phyloP scores from a whole-genome alignment of 2,329 filamentous ascomycete species.

The Colletotrichum lindemuthianum region DNA sequence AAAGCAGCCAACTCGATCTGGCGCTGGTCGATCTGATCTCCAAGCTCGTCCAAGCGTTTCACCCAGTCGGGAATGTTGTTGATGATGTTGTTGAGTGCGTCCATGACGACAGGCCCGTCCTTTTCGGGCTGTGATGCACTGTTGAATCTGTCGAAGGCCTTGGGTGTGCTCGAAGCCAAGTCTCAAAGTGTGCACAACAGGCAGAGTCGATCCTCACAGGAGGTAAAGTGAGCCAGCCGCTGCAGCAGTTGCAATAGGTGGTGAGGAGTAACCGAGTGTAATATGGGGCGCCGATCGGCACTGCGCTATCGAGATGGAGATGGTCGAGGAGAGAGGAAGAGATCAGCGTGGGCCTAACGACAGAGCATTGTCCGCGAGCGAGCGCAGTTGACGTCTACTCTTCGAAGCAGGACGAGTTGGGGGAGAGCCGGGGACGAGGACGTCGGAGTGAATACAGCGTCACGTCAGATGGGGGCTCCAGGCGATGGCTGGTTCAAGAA shows the following conservation, averaged over 20 bases:
- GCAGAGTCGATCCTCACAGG: not conserved
- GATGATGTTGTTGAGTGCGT: slow-evolving; percentile 65
- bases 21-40: slow-evolving; percentile 68
- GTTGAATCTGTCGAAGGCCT: slow-evolving; percentile 40
- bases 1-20: slow-evolving; percentile 68
- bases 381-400: slow-evolving; percentile 20
- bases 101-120: slow-evolving; percentile 57
- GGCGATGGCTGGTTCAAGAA: not conserved
- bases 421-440: not conserved
- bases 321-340: slow-evolving; percentile 33
- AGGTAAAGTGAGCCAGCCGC: not conserved
- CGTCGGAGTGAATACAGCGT: not conserved
- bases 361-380: slow-evolving; percentile 33
- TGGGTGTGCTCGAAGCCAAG: slow-evolving; percentile 45
- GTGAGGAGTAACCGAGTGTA: slow-evolving; percentile 19
- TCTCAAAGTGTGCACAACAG: slow-evolving; percentile 16
- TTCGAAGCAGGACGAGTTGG: slow-evolving; percentile 4
- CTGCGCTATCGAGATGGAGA: slow-evolving; percentile 40
- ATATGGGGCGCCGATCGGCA: slow-evolving; percentile 28
- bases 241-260: slow-evolving; percentile 17
- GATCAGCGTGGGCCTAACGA: slow-evolving; percentile 29
- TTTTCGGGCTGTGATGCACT: slow-evolving; percentile 43
- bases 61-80: slow-evolving; percentile 70
- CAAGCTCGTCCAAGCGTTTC: slow-evolving; percentile 67
- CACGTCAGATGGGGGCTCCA: not conserved